Base-by-base conservation (phyloP, 1,284 basidiomycete species). In the Ceratobasidium sp. region DNA sequence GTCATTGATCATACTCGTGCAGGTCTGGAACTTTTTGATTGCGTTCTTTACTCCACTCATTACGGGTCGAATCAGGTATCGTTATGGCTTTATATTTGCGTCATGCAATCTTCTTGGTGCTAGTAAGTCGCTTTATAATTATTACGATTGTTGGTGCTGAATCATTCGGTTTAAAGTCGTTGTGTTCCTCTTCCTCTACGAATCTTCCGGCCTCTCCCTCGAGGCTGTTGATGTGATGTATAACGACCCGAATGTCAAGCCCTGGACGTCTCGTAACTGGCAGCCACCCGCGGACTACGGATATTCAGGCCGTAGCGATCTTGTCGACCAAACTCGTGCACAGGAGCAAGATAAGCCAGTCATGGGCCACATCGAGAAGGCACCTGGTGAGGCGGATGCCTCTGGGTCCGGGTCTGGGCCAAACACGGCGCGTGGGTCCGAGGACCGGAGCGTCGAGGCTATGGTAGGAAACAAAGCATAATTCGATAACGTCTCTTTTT, bases 211-310 rank as follows among this genome's bases (percentile, higher is more conserved):
- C 80, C 86, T 94, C 70, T 89, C 90, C 12, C 87, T 94, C 44
- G 93, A 94, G 84, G 87, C 85, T 78, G 91, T 94, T 67, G 91
- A 94, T 82, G 85, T 86, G 86, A 94, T 94, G 93, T 94, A 94
- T 86, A 89, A 89, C 82, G 92, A 93, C 83, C 88, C 89, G 8
- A 82, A 83, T 2, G 90, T 89, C 85, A 92, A 89, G 82, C 89
- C 93, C 6, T 93, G 91, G 92, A 92, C 87, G 38, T 92, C 90
- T 18, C 81, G 86, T 50, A 83, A 81, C 67, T 86, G 85, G 85
- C 81, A 83, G 3, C 85, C 85, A 1, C 80, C 80, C 14, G 81
- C 52, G 4, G 59, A 77, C 52, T 71, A 71, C 50, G 59, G 69
- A 3, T 70, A 70, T 46, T 62, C 66, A 3, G 66, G 60, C 27